These are phyloP conservation scores for Botryosphaeria dothidea DNA, from an alignment of 2,329 filamentous ascomycete species.

Conservation along the genomic window DNA sequence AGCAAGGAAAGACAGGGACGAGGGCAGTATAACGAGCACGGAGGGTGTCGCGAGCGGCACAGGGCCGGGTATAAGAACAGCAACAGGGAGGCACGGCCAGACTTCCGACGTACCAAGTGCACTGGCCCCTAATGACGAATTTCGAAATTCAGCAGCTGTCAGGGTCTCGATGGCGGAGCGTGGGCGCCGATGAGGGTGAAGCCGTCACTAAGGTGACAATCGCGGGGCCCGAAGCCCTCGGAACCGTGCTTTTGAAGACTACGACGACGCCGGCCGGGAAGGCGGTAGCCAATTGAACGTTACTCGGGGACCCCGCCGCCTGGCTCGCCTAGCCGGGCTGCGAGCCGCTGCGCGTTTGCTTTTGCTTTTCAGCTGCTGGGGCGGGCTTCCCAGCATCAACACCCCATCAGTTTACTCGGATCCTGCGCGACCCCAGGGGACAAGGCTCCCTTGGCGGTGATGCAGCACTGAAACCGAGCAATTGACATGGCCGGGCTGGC, in stretches of 20 bases:
- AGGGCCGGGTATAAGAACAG: not conserved
- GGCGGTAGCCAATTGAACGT: not conserved
- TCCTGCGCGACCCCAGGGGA: conserved; percentile 3
- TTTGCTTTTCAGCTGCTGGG: not conserved
- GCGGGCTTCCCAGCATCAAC: not conserved
- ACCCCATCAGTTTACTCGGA: conserved; percentile 1
- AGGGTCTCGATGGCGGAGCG: conserved; percentile 1
- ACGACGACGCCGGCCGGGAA: no score
- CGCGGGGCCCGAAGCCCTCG: conserved; percentile 4
- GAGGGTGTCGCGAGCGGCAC: not conserved
- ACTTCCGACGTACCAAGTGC: not conserved
- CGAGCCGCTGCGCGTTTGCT: not conserved
- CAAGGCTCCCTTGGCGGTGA: not conserved
- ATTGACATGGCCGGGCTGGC: no score
- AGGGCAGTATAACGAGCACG: not conserved
- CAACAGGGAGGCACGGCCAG: not conserved
- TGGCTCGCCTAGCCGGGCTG: no score
- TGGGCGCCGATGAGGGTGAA: conserved; percentile 3
- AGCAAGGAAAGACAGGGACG: not conserved
- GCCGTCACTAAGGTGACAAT: not conserved
- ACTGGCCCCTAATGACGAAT: not conserved
- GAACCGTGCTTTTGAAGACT: not conserved
- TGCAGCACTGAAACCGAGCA: conserved; percentile 7
- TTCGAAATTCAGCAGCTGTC: not conserved
- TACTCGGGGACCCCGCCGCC: not conserved